Evolutionary conservation across 2,329 filamentous ascomycete species (phyloP), one percentile per base, ranked within the genome.

Genomic region (Pseudogymnoascus sp.): DNA sequence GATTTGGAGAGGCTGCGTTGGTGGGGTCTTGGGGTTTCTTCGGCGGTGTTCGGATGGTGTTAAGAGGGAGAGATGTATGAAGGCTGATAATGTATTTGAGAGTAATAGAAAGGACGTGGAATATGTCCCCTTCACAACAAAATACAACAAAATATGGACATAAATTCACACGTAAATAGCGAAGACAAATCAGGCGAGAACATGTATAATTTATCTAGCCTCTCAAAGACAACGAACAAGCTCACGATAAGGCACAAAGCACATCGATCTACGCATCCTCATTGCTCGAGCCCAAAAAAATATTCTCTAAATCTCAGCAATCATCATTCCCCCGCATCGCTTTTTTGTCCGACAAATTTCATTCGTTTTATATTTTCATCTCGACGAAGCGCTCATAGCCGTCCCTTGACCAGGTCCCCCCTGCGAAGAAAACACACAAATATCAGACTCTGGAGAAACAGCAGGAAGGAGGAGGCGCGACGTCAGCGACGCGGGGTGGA

Each of bases 351-450:
- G 23, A 12, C 3, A n/a, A 8, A 31, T 28, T 49, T 49, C 6
- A 23, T 49, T 25, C 16, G 3, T 43, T 43, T 25, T 25, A 42
- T 42, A 7, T 42, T 21, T 12, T 8, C 9, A 5, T 9, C 14
- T 53, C 46, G 23, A 31, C 43, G 46, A 31, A 31, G 25, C 46
- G 14, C 23, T 56, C 46, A 56, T 56, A 56, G 46, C 8, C 46
- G 25, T 56, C 46, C 46, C 46, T 56, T 56, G 25, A 56, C 46
- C 46, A 56, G 46, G 9, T 56, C 46, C 46, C 46, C 46, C 46
- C 46, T 56, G 46, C 46, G 46, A 56, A 56, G 46, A 56, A 56
- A 56, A 56, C 46, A 56, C 46, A 56, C 46, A 56, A 34, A 56
- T 18, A 56, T 56, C 46, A 56, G 46, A 56, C 46, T 56, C 46